phyloP scores from a whole-genome alignment of 768 basidiomycete genomes.

The Pisolithus tinctorius region DNA sequence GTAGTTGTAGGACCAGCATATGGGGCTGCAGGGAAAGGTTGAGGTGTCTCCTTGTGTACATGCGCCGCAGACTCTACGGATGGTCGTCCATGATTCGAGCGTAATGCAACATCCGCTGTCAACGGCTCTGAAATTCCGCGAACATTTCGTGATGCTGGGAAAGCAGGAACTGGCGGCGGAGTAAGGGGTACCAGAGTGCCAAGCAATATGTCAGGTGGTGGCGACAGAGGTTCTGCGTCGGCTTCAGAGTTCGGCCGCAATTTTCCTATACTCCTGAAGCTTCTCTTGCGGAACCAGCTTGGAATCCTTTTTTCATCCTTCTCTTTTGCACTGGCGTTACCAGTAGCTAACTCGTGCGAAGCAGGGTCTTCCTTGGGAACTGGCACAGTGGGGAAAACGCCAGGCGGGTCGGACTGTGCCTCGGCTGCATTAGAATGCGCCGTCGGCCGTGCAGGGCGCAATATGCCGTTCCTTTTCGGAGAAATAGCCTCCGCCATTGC shows the following conservation, averaged over 20 bases:
- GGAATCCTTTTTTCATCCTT: constrained; percentile 37
- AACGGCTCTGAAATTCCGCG: constrained; percentile 16
- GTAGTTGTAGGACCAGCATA: constrained; percentile 5
- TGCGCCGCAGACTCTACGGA: constrained; percentile 4
- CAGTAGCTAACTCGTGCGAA: constrained; percentile 25
- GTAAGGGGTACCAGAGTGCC: constrained; percentile 14
- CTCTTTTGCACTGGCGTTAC: constrained; percentile 22
- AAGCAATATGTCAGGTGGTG: constrained; percentile 7
- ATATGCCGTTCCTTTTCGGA: constrained; percentile 14
- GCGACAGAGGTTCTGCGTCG: constrained; percentile 8
- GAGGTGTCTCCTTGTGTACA: constrained; percentile 15
- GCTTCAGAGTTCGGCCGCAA: constrained; percentile 18
- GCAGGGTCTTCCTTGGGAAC: constrained; percentile 18
- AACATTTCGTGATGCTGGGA: constrained; percentile 20
- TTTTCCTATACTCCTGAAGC: constrained; percentile 14
- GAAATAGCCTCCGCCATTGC: constrained; percentile 15
- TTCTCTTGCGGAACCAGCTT: constrained; percentile 25
- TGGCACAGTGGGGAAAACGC: constrained; percentile 9
- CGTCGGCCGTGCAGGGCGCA: constrained; percentile 18
- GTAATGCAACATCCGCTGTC: constrained; percentile 2
- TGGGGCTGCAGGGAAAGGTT: constrained; percentile 14
- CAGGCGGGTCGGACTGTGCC: constrained; percentile 13
- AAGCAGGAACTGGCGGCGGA: constrained; percentile 11
- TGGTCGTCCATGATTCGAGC: constrained; percentile 10
- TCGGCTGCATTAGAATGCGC: constrained; percentile 8